Conservation (phyloP, 2,329 filamentous ascomycete species). For the Colletotrichum cuscutae region DNA sequence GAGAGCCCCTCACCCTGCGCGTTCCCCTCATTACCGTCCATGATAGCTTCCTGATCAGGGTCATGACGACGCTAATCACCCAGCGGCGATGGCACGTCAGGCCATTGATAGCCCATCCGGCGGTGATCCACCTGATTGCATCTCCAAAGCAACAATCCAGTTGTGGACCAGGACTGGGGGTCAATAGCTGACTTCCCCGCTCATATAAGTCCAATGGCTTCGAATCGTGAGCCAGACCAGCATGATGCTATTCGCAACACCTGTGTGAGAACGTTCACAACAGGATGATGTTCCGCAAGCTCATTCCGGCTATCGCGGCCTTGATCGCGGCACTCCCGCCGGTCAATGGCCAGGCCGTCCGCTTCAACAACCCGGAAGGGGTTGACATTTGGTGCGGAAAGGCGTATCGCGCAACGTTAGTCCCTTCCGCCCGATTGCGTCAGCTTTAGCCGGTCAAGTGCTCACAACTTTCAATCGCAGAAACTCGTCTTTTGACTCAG, state of each 20-base stretch:
- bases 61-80: background rate
- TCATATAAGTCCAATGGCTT: constrained; percentile 13
- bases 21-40: background rate
- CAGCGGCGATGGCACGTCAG: background rate
- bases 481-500: constrained; percentile 55
- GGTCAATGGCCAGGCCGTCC: constrained; percentile 13
- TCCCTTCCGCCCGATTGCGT: background rate
- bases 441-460: background rate
- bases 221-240: too few relatives aligned
- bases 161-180: background rate
- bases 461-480: constrained; percentile 28
- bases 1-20: background rate
- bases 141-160: constrained; percentile 14
- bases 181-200: background rate
- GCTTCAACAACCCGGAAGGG: constrained; percentile 27
- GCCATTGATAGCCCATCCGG: background rate
- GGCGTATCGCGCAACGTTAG: constrained; percentile 26
- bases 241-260: background rate
- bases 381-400: constrained; percentile 34
- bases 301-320: background rate
- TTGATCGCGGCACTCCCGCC: background rate
- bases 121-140: background rate
- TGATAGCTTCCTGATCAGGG: background rate
- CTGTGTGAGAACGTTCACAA: background rate
- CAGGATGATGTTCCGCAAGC: background rate